These are phyloP conservation scores for Rhizodiscina lignyota DNA, from an alignment of 495 filamentous ascomycete species.

Conservation along the genomic window DNA sequence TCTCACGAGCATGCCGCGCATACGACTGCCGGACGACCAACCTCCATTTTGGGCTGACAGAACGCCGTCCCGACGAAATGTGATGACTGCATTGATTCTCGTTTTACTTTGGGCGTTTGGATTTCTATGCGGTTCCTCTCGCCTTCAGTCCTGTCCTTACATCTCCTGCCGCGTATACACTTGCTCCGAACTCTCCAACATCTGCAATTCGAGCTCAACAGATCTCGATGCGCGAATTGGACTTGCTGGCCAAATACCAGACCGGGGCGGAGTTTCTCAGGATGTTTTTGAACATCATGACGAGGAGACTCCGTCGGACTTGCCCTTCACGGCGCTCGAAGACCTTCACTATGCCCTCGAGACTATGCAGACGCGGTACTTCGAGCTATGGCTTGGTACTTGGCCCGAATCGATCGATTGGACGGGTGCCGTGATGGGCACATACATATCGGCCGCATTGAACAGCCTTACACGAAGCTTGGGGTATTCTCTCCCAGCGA, in stretches of 20 bases:
- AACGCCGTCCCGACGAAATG: too few species aligned
- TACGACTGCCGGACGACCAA: too few species aligned
- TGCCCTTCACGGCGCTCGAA: conserved; percentile 39
- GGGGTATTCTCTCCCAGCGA: conserved; percentile 13
- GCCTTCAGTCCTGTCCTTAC: too few species aligned
- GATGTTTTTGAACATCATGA: neutral
- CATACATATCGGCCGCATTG: conserved; percentile 57
- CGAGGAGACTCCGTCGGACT: neutral
- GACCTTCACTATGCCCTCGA: conserved; percentile 20
- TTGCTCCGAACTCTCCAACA: too few species aligned
- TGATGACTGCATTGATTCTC: too few species aligned
- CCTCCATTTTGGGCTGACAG: too few species aligned
- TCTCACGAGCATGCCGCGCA: too few species aligned
- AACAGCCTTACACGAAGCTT: conserved; percentile 36
- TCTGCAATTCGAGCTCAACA: too few species aligned
- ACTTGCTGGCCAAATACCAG: neutral
- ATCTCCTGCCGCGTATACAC: too few species aligned
- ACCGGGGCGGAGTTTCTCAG: neutral
- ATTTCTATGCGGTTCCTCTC: too few species aligned
- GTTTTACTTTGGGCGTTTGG: too few species aligned
- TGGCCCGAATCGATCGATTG: conserved; percentile 88
- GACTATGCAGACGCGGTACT: conserved; percentile 62
- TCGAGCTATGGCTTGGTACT: conserved; percentile 56
- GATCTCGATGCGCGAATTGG: too few species aligned
- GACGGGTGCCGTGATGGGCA: conserved; percentile 78